These are phyloP conservation scores for Pseudocercospora pini-densiflorae DNA, from an alignment of 2,329 filamentous ascomycete genomes.

Conservation along the genomic window DNA sequence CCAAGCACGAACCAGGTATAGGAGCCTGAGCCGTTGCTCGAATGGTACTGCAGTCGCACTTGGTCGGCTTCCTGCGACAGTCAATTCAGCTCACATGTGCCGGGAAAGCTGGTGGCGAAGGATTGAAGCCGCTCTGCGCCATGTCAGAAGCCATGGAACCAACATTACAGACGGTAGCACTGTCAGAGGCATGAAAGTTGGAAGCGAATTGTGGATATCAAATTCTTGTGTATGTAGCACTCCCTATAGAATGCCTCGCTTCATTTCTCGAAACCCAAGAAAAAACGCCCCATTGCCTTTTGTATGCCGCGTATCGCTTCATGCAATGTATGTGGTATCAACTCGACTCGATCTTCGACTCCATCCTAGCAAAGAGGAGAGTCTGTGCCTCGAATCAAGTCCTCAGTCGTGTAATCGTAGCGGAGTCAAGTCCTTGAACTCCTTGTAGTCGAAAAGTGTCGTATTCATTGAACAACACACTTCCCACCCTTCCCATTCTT, in stretches of 20 bases:
- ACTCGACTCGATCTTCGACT: background rate
- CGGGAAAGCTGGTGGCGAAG: background rate
- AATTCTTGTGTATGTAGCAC: background rate
- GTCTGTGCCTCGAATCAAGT: background rate
- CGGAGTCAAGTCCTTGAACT: background rate
- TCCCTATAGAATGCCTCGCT: background rate
- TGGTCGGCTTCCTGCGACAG: background rate
- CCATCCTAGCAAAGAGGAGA: background rate
- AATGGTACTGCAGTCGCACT: background rate
- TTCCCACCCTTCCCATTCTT: background rate
- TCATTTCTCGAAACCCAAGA: background rate
- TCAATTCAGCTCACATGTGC: background rate
- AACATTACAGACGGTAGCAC: background rate
- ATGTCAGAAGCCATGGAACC: background rate
- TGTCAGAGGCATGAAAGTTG: background rate
- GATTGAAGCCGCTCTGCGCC: background rate
- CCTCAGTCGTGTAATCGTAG: background rate
- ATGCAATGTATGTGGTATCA: background rate
- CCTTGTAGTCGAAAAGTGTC: background rate
- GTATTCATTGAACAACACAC: background rate
- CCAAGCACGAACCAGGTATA: conserved; percentile 25
- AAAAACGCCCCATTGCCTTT: background rate
- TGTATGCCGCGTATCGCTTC: background rate
- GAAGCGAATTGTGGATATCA: background rate
- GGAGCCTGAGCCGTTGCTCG: conserved; percentile 2